Conservation (phyloP, 2,329 filamentous ascomycete species). For the Sclerotinia nivalis region DNA sequence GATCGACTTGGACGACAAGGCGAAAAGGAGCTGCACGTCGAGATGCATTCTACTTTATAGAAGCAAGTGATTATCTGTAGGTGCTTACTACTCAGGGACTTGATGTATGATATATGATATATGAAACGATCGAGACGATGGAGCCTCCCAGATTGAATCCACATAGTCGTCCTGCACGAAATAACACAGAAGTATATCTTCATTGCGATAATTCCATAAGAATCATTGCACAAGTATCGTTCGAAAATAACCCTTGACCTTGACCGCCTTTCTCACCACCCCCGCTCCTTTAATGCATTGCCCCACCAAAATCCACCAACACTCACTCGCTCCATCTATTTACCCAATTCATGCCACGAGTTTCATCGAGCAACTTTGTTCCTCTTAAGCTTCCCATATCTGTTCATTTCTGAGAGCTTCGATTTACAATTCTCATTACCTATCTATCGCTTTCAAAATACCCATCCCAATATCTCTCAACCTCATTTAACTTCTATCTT, state of each 20-base stretch:
- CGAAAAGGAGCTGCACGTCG: not conserved
- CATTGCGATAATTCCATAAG: not conserved
- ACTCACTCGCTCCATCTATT: not conserved
- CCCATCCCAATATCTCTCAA: too few species aligned
- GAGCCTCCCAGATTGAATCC: not conserved
- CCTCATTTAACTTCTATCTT: not conserved
- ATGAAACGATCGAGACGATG: not conserved
- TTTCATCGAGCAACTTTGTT: slow-evolving; percentile 7
- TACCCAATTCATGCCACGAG: slow-evolving; percentile 8
- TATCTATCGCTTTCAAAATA: not conserved
- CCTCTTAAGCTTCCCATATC: slow-evolving; percentile 1
- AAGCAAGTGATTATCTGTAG: not conserved
- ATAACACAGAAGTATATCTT: not conserved
- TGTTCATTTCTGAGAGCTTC: not conserved
- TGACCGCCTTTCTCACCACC: slow-evolving; percentile 8
- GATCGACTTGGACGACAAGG: not conserved
- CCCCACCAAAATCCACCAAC: not conserved
- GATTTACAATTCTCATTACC: not conserved
- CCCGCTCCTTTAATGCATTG: not conserved
- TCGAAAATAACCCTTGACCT: not conserved
- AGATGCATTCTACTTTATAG: not conserved
- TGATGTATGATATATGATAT: too few species aligned
- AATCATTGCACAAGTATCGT: not conserved
- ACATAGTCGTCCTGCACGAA: not conserved
- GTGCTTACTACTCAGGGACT: not conserved